Evolutionary conservation across 2,329 filamentous ascomycete genomes (phyloP), one percentile per base, ranked within the genome.

Genomic region (Huntiella bhutanensis): DNA sequence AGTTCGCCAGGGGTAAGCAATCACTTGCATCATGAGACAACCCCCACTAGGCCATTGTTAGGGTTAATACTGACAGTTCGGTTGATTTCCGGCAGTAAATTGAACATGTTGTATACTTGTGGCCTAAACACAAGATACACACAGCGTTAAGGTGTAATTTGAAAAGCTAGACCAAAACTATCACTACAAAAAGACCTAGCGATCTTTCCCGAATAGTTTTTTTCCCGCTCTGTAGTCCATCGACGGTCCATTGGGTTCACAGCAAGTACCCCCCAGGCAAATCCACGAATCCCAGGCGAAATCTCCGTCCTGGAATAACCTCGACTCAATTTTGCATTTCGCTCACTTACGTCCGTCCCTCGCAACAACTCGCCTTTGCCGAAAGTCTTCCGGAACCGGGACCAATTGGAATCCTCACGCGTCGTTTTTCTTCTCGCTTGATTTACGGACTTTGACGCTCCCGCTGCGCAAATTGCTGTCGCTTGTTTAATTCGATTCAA

Each of bases 171-270:
- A n/a, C 35, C 40, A 47, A 49, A 49, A 49, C 33, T 46, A 16
- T 5, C 3, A 45, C 52, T 52, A 46, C 50, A 53, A 56, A 59
- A 59, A 63, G 63, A 64, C 64, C 60, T 60, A 62, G 62, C 64
- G 63, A 66, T 60, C 65, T 66, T 65, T 65, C 62, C 64, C 63
- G 63, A 65, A 47, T 49, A 39, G 56, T 57, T 47, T 57, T 60
- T 60, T 63, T 57, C 55, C 59, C 56, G 62, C 58, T 56, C 61
- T 56, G 60, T 60, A 59, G 62, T 59, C 62, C 65, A 66, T 67
- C 65, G 60, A 63, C 60, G 61, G 22, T 28, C 22, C 22, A 28
- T 28, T 28, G 22, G 22, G 22, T 28, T 28, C 22, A 28, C 22
- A 28, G 22, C 8, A 28, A 28, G 22, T 28, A 8, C 22, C 22